Evolutionary conservation across 306 rosid genomes (phyloP), one percentile per base, ranked within the genome.

Genomic region (Pachyrhizus erosus): DNA sequence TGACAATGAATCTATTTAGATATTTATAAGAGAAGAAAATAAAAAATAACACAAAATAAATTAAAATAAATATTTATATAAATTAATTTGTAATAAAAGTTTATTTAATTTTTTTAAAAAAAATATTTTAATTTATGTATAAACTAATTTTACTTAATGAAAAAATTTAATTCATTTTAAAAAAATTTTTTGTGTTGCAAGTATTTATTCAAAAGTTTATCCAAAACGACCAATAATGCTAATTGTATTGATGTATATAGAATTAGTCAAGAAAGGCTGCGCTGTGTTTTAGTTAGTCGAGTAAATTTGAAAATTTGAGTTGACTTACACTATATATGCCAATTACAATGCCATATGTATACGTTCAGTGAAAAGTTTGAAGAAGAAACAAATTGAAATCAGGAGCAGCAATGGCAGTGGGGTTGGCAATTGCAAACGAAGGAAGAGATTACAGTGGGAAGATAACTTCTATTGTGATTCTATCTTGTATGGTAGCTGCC

Each of bases 401-500:
- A 40, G 66, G 14, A 5, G 54, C 3, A 90, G 62, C 76, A 54
- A 91, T 91, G 96, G 96, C 96, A 2, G 90, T 64, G 49, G 96
- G 84, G 21, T 0, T 85, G 9, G 71, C 72, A 29, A 54, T 82
- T 75, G 39, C 82, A 54, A 70, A 68, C 24, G 72, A 80, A 48
- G 79, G 73, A 10, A 79, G 82, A 9, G 74, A 64, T 34, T 92
- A 92, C 79, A 90, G 77, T 48, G 97, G 91, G 52, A 87, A 62
- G 82, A 71, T 92, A 27, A 92, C 94, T 62, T 57, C 43, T 17
- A 68, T 87, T 31, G 87, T 88, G 31, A 62, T 83, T 49, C 42
- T 89, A 9, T 89, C 96, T 68, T 91, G 88, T 8, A 83, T 87
- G 85, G 60, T 88, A 66, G 93, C 93, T 40, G 93, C 91, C 72